Evolutionary conservation across 1,284 basidiomycete genomes (phyloP).

Genomic region (Chondrostereum purpureum): DNA sequence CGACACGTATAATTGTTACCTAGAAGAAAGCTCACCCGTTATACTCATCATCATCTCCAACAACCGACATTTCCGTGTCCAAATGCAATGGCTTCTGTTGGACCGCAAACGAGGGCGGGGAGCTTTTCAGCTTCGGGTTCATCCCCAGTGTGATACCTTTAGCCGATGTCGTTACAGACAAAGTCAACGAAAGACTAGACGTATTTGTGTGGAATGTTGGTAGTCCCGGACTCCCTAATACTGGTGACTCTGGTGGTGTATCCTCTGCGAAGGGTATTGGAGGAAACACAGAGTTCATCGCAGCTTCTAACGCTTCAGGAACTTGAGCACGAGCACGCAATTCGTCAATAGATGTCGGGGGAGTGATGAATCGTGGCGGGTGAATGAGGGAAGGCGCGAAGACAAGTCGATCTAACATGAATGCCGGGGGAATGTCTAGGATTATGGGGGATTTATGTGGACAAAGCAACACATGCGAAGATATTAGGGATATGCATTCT

Average conservation of each 20-base stretch:
- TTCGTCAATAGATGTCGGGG: constrained; percentile 20
- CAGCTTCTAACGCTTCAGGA: constrained; percentile 37
- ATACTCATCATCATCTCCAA: too few species aligned
- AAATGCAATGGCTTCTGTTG: too few species aligned
- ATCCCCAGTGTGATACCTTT: constrained; percentile 6
- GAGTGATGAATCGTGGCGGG: constrained; percentile 14
- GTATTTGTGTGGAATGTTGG: constrained; percentile 17
- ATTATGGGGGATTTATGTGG: constrained; percentile 30
- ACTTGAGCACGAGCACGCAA: constrained; percentile 27
- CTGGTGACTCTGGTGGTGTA: constrained; percentile 5
- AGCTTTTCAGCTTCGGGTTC: too few species aligned
- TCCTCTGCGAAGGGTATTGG: constrained; percentile 15
- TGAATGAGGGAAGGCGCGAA: constrained; percentile 9
- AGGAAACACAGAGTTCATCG: constrained; percentile 33
- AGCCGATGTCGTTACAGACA: constrained; percentile 18
- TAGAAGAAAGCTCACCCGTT: too few species aligned
- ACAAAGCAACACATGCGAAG: constrained; percentile 39
- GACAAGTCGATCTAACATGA: constrained; percentile 34
- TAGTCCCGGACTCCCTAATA: neutral
- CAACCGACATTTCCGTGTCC: too few species aligned
- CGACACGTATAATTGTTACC: too few species aligned
- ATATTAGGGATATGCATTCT: constrained; percentile 51
- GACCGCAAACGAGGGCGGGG: too few species aligned
- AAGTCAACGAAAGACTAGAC: constrained; percentile 21
- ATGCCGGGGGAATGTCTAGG: constrained; percentile 38